phyloP scores from a whole-genome alignment of 169 alveolate species.

The Plasmodium yoelii region DNA sequence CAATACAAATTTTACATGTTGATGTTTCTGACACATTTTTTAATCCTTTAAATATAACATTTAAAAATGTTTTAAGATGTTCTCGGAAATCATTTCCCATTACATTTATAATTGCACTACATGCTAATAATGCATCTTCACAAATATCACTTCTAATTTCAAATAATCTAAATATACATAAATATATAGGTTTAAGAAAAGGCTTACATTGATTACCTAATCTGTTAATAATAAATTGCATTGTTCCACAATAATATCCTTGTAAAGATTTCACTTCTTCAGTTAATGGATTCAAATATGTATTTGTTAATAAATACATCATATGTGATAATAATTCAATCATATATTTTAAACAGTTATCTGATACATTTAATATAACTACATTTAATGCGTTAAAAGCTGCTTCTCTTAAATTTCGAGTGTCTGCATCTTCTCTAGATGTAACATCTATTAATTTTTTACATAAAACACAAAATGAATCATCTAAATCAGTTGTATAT shows the following conservation, averaged over 20 bases:
- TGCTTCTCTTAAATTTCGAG: slow-evolving; percentile 81
- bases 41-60: slow-evolving; percentile 76
- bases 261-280: slow-evolving; percentile 74
- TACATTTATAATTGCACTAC: slow-evolving; percentile 86
- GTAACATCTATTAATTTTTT: slow-evolving; percentile 81
- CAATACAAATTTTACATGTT: slow-evolving; percentile 84
- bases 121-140: slow-evolving; percentile 90
- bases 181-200: slow-evolving; percentile 75
- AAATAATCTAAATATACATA: slow-evolving; percentile 74
- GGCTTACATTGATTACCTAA: slow-evolving; percentile 79
- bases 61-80: slow-evolving; percentile 76
- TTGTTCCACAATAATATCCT: slow-evolving; percentile 82
- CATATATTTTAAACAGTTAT: slow-evolving; percentile 78
- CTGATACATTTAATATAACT: slow-evolving; percentile 81
- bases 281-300: slow-evolving; percentile 77
- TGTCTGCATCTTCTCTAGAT: slow-evolving; percentile 83
- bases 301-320: slow-evolving; percentile 73
- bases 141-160: slow-evolving; percentile 73
- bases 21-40: slow-evolving; percentile 76
- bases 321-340: slow-evolving; percentile 80
- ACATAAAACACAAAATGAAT: slow-evolving; percentile 81
- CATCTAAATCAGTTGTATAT: slow-evolving; percentile 75
- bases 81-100: slow-evolving; percentile 77
- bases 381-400: slow-evolving; percentile 82
- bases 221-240: slow-evolving; percentile 83